Conservation (phyloP, 768 basidiomycete genomes). For the Collybiopsis confluens region DNA sequence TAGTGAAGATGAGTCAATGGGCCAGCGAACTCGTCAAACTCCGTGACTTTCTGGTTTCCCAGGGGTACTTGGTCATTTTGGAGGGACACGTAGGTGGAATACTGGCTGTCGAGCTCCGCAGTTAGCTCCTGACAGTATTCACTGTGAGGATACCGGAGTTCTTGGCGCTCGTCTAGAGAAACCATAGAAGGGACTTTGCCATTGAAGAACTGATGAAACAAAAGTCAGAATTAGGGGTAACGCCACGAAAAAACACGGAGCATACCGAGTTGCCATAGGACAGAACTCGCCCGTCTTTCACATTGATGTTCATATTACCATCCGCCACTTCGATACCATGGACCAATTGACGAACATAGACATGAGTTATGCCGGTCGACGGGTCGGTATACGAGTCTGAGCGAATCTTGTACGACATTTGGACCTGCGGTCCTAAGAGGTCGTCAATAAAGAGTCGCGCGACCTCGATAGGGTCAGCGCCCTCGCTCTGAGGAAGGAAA, state of each 20-base stretch:
- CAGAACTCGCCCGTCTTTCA: constrained; percentile 77
- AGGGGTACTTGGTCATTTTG: constrained; percentile 34
- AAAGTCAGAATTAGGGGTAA: background rate
- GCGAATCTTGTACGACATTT: constrained; percentile 56
- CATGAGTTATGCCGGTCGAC: constrained; percentile 82
- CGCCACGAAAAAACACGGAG: constrained; percentile 10
- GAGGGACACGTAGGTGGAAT: constrained; percentile 19
- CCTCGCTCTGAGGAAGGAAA: constrained; percentile 31
- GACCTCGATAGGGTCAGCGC: constrained; percentile 52
- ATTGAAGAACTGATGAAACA: constrained; percentile 61
- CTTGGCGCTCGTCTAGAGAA: constrained; percentile 23
- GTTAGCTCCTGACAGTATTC: constrained; percentile 48
- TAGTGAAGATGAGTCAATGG: constrained; percentile 43
- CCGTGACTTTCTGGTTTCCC: constrained; percentile 14
- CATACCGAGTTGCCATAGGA: constrained; percentile 86
- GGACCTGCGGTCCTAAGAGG: constrained; percentile 36
- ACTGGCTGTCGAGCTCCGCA: constrained; percentile 29
- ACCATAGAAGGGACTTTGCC: constrained; percentile 46
- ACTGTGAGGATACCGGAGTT: constrained; percentile 41
- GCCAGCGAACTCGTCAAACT: constrained; percentile 16
- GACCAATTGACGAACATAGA: constrained; percentile 82
- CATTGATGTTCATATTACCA: constrained; percentile 90
- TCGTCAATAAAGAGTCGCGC: constrained; percentile 59
- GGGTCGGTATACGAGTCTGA: constrained; percentile 85
- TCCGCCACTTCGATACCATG: constrained; percentile 87